Conservation (phyloP, 192 early-diverging fungal genomes). For the Backusella mclennaniae region DNA sequence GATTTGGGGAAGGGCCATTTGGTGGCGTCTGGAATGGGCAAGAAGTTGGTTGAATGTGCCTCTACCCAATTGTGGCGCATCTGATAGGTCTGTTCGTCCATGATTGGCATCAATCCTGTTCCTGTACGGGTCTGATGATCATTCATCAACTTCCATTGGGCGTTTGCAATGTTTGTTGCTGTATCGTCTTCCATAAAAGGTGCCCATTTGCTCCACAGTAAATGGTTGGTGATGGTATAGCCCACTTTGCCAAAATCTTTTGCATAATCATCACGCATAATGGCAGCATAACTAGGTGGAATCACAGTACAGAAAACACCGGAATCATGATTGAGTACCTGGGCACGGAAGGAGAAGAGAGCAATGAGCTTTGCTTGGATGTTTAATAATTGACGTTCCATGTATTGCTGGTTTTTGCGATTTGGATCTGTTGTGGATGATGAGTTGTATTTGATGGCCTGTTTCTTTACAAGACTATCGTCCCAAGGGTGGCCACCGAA, state of each 20-base stretch:
- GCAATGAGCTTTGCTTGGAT: constrained; percentile 11
- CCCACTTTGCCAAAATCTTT: background rate
- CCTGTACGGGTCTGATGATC: background rate
- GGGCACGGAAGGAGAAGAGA: background rate
- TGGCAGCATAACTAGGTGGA: background rate
- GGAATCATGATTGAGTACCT: background rate
- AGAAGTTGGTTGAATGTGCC: background rate
- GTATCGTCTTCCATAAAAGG: background rate
- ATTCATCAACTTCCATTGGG: background rate
- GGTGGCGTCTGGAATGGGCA: background rate
- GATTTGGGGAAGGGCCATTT: background rate
- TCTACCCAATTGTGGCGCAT: background rate
- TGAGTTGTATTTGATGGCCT: background rate
- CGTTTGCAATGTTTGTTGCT: too few relatives aligned
- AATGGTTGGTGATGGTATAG: background rate
- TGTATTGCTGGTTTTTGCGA: background rate
- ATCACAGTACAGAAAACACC: background rate
- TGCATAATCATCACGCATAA: background rate
- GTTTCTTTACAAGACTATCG: background rate
- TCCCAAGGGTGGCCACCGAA: constrained; percentile 17
- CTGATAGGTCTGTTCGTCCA: background rate
- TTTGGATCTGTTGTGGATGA: background rate
- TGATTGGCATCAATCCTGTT: background rate
- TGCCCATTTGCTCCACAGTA: background rate
- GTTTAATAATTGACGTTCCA: background rate